Percentiles rank a stretch among this genome's conserved stretches.
phyloP scores from a whole-genome alignment of 306 rosid genomes.

The Dryas alaskensis region DNA sequence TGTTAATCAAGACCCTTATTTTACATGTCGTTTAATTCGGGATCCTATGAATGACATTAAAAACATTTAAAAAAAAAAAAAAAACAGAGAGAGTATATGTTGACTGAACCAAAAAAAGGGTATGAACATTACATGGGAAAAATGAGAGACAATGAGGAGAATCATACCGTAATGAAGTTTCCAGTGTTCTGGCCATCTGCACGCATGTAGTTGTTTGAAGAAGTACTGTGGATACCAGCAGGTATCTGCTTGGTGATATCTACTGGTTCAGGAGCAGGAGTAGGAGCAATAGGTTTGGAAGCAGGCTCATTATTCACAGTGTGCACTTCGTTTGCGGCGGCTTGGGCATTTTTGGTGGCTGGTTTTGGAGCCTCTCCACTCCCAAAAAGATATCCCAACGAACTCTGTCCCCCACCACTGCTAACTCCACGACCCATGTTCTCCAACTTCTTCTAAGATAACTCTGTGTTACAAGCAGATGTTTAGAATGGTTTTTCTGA shows the following conservation, averaged over 20 bases:
- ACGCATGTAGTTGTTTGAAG: slow-evolving; percentile 63
- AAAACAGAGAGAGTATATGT: not conserved
- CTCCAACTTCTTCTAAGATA: slow-evolving; percentile 32
- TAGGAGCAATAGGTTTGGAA: slow-evolving; percentile 49
- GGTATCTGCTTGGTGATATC: slow-evolving; percentile 71
- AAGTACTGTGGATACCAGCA: slow-evolving; percentile 88
- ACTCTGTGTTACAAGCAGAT: slow-evolving; percentile 33
- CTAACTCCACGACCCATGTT: slow-evolving; percentile 98
- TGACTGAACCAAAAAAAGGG: not conserved
- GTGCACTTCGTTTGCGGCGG: slow-evolving; percentile 36
- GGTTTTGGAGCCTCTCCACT: slow-evolving; percentile 82
- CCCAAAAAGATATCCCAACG: slow-evolving; percentile 96
- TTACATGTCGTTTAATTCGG: not conserved
- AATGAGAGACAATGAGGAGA: slow-evolving; percentile 11
- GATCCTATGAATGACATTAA: not conserved
- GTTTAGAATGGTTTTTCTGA: not conserved
- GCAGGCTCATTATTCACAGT: slow-evolving; percentile 46
- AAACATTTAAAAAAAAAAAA: not conserved
- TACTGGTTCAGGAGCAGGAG: slow-evolving; percentile 41
- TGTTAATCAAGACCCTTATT: not conserved
- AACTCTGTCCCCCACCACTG: slow-evolving; percentile 99
- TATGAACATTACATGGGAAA: slow-evolving; percentile 6
- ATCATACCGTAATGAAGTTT: slow-evolving; percentile 84
- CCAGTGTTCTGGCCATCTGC: slow-evolving; percentile 97
- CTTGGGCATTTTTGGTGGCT: slow-evolving; percentile 28